phyloP scores from a whole-genome alignment of 2,329 filamentous ascomycete species.

The Nemania sp. region DNA sequence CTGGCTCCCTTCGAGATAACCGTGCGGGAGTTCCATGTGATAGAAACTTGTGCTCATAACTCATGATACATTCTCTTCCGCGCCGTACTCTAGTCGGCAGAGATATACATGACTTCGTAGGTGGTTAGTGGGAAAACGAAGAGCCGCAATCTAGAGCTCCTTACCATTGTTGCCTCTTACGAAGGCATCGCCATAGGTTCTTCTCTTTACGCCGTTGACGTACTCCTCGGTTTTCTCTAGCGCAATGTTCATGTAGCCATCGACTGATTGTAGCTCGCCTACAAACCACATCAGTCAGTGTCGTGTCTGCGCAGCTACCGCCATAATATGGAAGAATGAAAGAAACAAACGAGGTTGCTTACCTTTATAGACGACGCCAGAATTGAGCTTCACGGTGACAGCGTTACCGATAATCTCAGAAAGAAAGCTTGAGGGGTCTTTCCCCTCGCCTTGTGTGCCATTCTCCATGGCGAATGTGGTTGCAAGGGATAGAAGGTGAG shows the following conservation, averaged over 20 bases:
- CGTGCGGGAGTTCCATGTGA: background rate
- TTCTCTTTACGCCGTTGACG: slow-evolving; percentile 83
- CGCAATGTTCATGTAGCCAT: slow-evolving; percentile 99
- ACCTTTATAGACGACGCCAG: slow-evolving; percentile 99
- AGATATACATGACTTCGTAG: slow-evolving; percentile 75
- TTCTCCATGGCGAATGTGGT: slow-evolving; percentile 75
- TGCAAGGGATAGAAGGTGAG: background rate
- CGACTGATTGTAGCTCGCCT: slow-evolving; percentile 97
- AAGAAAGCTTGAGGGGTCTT: slow-evolving; percentile 93
- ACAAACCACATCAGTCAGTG: slow-evolving; percentile 28
- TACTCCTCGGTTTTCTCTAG: slow-evolving; percentile 95
- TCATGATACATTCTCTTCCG: background rate
- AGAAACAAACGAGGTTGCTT: slow-evolving; percentile 41
- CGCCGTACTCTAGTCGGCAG: slow-evolving; percentile 63
- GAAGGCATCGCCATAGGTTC: slow-evolving; percentile 93
- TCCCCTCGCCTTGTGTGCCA: slow-evolving; percentile 77
- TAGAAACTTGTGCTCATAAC: background rate
- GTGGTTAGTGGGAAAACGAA: slow-evolving; percentile 38
- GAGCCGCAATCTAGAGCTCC: background rate
- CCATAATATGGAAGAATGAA: background rate
- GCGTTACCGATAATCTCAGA: slow-evolving; percentile 93
- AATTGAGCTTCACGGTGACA: slow-evolving; percentile 97
- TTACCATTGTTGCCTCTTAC: slow-evolving; percentile 95
- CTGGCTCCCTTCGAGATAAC: background rate
- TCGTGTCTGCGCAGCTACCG: slow-evolving; percentile 24